A percentile compares a stretch with the other conserved stretches of the same genome.
Conservation (phyloP, 148 eudicot species). For the Chenopodium formosanum region DNA sequence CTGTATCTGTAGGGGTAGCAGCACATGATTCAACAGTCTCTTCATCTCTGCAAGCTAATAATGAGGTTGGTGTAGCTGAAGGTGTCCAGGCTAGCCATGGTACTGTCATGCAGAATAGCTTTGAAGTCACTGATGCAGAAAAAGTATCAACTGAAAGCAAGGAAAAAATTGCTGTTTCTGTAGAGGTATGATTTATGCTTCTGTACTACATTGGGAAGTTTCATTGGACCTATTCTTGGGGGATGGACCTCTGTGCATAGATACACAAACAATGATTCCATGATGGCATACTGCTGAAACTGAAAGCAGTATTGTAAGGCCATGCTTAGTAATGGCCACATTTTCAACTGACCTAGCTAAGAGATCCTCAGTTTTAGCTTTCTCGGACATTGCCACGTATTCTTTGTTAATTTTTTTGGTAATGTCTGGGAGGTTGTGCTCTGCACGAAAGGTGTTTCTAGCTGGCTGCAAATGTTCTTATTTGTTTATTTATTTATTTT, state of each 20-base stretch:
- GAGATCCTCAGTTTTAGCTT: neutral
- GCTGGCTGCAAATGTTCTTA: neutral
- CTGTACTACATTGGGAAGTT: neutral
- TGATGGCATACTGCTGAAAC: neutral
- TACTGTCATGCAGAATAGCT: slow-evolving; percentile 14
- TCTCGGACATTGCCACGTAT: neutral
- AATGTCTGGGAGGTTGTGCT: neutral
- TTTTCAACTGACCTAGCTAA: neutral
- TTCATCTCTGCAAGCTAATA: slow-evolving; percentile 20
- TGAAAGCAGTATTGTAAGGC: neutral
- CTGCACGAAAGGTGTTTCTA: neutral
- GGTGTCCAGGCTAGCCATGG: slow-evolving; percentile 9
- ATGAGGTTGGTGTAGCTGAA: slow-evolving; percentile 25
- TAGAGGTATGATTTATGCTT: slow-evolving; percentile 23
- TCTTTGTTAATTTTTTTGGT: neutral
- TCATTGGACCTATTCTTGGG: neutral
- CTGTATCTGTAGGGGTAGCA: slow-evolving; percentile 12
- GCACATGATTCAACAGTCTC: slow-evolving; percentile 20
- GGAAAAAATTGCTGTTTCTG: slow-evolving; percentile 23
- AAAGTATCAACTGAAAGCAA: neutral
- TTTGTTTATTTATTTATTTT: neutral
- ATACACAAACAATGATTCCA: neutral
- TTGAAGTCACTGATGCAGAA: slow-evolving; percentile 15
- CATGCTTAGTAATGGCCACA: neutral
- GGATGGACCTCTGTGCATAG: neutral